phyloP scores from a whole-genome alignment of 306 rosid genomes.

The Senna tora region DNA sequence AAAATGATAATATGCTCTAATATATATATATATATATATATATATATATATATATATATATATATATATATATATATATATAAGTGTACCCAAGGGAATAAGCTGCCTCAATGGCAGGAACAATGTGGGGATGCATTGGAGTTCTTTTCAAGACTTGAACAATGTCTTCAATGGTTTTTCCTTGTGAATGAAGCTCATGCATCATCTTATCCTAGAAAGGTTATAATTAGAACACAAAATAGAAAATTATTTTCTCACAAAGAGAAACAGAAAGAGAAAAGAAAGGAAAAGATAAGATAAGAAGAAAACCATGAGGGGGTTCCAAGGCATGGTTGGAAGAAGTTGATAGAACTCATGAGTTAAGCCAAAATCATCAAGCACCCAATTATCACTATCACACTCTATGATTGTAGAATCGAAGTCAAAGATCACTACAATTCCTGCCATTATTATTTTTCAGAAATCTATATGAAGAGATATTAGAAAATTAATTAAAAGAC shows the following conservation, averaged over 20 bases:
- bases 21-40: too few species aligned
- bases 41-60: too few species aligned
- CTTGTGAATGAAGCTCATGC: constrained; percentile 58
- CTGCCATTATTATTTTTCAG: too few species aligned
- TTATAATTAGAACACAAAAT: too few species aligned
- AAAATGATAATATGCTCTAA: too few species aligned
- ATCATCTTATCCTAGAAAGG: constrained; percentile 58
- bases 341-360: constrained; percentile 57
- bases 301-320: constrained; percentile 62
- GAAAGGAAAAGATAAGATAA: background rate
- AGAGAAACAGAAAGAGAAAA: too few species aligned
- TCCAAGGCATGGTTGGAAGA: constrained; percentile 57
- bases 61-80: too few species aligned
- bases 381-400: constrained; percentile 75
- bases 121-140: constrained; percentile 56
- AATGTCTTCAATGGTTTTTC: constrained; percentile 57
- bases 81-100: constrained; percentile 71
- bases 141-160: constrained; percentile 47
- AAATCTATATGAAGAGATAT: too few species aligned
- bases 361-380: constrained; percentile 56
- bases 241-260: background rate
- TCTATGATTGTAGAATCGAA: constrained; percentile 70
- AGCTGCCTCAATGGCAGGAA: constrained; percentile 59
- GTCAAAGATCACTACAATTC: constrained; percentile 58
- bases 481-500: too few species aligned